Conservation (phyloP, 2,329 filamentous ascomycete genomes). For the Trichoderma simmonsii region DNA sequence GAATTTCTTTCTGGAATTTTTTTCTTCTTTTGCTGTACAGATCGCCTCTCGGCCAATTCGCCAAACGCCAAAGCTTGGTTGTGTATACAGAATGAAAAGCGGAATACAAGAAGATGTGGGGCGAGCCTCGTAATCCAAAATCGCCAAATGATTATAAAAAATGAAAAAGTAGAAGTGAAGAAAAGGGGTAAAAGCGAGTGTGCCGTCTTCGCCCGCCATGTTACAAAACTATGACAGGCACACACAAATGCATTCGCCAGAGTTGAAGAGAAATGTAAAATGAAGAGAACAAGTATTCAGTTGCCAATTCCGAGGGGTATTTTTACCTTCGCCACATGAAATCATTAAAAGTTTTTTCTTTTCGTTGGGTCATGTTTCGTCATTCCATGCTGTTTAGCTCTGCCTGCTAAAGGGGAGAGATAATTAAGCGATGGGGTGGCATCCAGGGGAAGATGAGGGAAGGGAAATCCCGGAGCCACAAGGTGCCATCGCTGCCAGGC, state of each 20-base stretch:
- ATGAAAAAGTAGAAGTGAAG: background rate
- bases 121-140: conserved; percentile 17
- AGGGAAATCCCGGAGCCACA: background rate
- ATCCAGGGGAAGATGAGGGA: background rate
- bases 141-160: conserved; percentile 21
- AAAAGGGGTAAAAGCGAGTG: background rate
- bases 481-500: background rate
- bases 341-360: conserved; percentile 8
- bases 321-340: conserved; percentile 15
- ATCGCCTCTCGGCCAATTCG: conserved; percentile 24
- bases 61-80: conserved; percentile 34
- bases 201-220: background rate
- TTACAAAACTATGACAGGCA: background rate
- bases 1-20: background rate
- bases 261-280: conserved; percentile 6
- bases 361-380: conserved; percentile 18
- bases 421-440: conserved; percentile 27
- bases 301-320: conserved; percentile 13
- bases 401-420: conserved; percentile 14
- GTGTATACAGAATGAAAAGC: conserved; percentile 24
- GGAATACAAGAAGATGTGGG: conserved; percentile 4
- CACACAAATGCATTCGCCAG: conserved; percentile 21
- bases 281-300: conserved; percentile 6
- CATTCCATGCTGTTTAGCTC: conserved; percentile 18
- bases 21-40: conserved; percentile 19